These are phyloP conservation scores for Fragaria ananassa DNA, from an alignment of 306 rosid species.

Conservation along the genomic window DNA sequence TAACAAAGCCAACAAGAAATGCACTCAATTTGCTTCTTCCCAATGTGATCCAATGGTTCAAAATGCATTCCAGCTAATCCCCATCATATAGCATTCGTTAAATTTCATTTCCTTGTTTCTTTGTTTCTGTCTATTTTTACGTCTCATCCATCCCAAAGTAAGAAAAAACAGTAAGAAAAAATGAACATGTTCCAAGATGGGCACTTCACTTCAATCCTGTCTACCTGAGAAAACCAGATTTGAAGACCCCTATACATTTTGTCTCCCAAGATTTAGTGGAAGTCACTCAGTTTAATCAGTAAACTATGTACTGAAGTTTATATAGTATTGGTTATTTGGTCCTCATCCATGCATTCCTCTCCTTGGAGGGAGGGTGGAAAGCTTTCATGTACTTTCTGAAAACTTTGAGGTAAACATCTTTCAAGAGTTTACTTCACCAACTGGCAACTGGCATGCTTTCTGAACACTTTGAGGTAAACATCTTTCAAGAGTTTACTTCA, in stretches of 20 bases:
- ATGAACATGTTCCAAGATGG: slow-evolving; percentile 1
- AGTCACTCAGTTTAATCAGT: background rate
- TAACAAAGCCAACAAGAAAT: slow-evolving; percentile 12
- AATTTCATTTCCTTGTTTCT: slow-evolving; percentile 7
- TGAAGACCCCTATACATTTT: slow-evolving; percentile 12
- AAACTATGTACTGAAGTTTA: background rate
- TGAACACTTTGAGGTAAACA: background rate
- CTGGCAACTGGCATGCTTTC: background rate
- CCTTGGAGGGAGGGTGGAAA: slow-evolving; percentile 11
- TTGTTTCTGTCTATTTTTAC: background rate
- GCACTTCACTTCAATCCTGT: slow-evolving; percentile 4
- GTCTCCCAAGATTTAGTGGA: slow-evolving; percentile 17
- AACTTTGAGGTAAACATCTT: slow-evolving; percentile 2
- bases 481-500: slow-evolving; percentile 3
- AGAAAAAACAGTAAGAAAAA: background rate
- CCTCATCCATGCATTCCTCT: background rate
- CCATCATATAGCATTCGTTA: slow-evolving; percentile 25
- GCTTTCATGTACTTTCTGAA: background rate
- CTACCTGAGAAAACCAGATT: slow-evolving; percentile 12
- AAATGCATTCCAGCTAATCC: slow-evolving; percentile 24
- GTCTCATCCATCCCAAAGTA: slow-evolving; percentile 12
- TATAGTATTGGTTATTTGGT: background rate
- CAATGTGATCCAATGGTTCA: slow-evolving; percentile 33
- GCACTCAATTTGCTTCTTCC: slow-evolving; percentile 33
- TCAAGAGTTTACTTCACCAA: slow-evolving; percentile 3